Percentiles rank a stretch among this genome's conserved stretches.
phyloP scores from a whole-genome alignment of 2,329 filamentous ascomycete species.

The Ophiosphaerella korrae region DNA sequence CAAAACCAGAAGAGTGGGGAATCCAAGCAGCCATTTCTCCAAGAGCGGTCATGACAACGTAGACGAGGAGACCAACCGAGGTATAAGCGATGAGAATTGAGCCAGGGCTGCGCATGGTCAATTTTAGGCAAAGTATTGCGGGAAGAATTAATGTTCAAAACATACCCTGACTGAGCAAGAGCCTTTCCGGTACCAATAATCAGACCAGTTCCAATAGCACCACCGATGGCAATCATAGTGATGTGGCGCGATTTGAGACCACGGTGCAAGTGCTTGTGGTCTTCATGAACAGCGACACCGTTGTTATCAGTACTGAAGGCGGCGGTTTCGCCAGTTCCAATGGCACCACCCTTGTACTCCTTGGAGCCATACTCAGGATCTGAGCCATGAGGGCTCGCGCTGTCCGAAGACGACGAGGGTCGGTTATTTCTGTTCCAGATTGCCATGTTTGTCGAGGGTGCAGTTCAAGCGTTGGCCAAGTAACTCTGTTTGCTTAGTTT shows the following conservation, averaged over 20 bases:
- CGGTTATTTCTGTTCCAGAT: slow-evolving; percentile 38
- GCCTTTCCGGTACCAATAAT: slow-evolving; percentile 68
- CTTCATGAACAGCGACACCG: slow-evolving; percentile 32
- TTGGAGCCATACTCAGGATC: slow-evolving; percentile 32
- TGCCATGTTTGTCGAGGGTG: slow-evolving; percentile 23
- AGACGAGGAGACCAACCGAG: slow-evolving; percentile 73
- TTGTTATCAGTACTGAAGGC: slow-evolving; percentile 21
- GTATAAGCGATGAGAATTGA: slow-evolving; percentile 75
- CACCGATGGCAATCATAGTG: slow-evolving; percentile 73
- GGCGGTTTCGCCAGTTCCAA: slow-evolving; percentile 19
- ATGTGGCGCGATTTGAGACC: slow-evolving; percentile 61
- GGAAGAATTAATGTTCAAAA: not conserved
- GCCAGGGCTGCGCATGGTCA: slow-evolving; percentile 57
- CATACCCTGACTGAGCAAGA: slow-evolving; percentile 53
- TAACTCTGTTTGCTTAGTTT: not conserved
- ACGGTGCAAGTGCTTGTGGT: slow-evolving; percentile 53
- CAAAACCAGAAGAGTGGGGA: slow-evolving; percentile 78
- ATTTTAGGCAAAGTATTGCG: not conserved
- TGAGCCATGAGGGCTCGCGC: slow-evolving; percentile 25
- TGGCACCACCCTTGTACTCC: slow-evolving; percentile 18
- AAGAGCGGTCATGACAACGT: slow-evolving; percentile 78
- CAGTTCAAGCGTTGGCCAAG: not conserved
- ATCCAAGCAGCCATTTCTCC: slow-evolving; percentile 87
- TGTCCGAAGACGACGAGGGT: slow-evolving; percentile 34
- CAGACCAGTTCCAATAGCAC: slow-evolving; percentile 73